phyloP scores from a whole-genome alignment of 768 basidiomycete genomes.

The Neoboletus magnificus region DNA sequence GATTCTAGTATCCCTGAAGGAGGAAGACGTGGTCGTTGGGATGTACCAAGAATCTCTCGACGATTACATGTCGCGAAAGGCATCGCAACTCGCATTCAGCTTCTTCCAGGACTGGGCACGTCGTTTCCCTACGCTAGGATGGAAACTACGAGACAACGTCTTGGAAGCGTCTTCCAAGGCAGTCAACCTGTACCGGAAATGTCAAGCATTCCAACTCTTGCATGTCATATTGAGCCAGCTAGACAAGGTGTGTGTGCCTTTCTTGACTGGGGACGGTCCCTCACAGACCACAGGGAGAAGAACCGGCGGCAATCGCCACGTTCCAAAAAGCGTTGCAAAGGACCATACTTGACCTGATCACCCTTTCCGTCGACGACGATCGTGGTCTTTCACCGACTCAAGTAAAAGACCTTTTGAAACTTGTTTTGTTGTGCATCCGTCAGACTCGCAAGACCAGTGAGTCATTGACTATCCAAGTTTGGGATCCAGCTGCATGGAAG shows the following conservation, averaged over 20 bases:
- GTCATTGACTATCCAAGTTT: constrained; percentile 38
- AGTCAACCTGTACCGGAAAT: constrained; percentile 73
- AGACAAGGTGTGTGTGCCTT: constrained; percentile 17
- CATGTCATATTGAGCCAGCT: constrained; percentile 55
- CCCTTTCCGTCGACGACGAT: constrained; percentile 47
- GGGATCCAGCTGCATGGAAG: constrained; percentile 62
- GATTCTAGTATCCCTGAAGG: constrained; percentile 38
- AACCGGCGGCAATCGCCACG: constrained; percentile 43
- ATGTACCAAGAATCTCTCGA: constrained; percentile 62
- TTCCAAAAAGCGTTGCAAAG: constrained; percentile 46
- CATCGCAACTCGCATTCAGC: constrained; percentile 62
- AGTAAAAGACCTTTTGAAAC: constrained; percentile 76
- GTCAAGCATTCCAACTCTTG: constrained; percentile 71
- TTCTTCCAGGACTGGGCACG: constrained; percentile 81
- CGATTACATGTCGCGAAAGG: constrained; percentile 80
- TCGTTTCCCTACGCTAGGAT: constrained; percentile 61
- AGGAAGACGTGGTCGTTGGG: constrained; percentile 43
- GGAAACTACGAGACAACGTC: constrained; percentile 62
- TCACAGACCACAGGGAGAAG: constrained; percentile 30
- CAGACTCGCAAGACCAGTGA: constrained; percentile 50
- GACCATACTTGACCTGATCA: constrained; percentile 46
- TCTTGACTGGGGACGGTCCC: not conserved
- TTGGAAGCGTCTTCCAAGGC: constrained; percentile 53
- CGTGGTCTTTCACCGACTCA: constrained; percentile 54
- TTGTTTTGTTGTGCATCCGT: constrained; percentile 61